Evolutionary conservation across 768 basidiomycete genomes (phyloP).

Genomic region (Tricholoma hemisulphureum): DNA sequence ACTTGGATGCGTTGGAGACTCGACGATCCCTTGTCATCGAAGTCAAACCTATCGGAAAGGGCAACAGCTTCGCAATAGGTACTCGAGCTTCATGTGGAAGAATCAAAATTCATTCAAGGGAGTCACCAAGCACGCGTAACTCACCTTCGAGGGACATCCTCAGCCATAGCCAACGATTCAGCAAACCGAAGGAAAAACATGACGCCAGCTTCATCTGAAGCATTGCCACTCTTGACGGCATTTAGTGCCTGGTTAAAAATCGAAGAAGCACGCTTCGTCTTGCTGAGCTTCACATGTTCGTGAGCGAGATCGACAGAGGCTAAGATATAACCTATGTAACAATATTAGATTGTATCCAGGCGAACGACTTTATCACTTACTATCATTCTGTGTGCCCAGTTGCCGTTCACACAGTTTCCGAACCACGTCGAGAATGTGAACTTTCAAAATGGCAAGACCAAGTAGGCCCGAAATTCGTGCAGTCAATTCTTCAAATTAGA

Average conservation of each 20-base stretch:
- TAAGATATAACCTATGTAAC: slow-evolving; percentile 51
- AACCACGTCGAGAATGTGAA: slow-evolving; percentile 64
- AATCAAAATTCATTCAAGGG: neutral
- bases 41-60: slow-evolving; percentile 40
- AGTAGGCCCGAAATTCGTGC: slow-evolving; percentile 67
- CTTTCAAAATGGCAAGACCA: slow-evolving; percentile 61
- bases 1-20: slow-evolving; percentile 57
- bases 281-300: slow-evolving; percentile 80
- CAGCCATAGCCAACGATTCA: slow-evolving; percentile 58
- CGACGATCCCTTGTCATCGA: slow-evolving; percentile 46
- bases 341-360: neutral
- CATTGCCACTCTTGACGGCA: slow-evolving; percentile 40
- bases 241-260: slow-evolving; percentile 63
- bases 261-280: slow-evolving; percentile 58
- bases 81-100: slow-evolving; percentile 34
- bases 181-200: slow-evolving; percentile 65
- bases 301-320: slow-evolving; percentile 72
- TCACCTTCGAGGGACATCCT: slow-evolving; percentile 62
- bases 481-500: slow-evolving; percentile 44
- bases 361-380: slow-evolving; percentile 32
- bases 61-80: slow-evolving; percentile 61
- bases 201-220: slow-evolving; percentile 52
- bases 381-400: slow-evolving; percentile 40
- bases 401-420: slow-evolving; percentile 58
- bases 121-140: neutral